phyloP scores from a whole-genome alignment of 306 rosid genomes.

The Trichosanthes truncata region DNA sequence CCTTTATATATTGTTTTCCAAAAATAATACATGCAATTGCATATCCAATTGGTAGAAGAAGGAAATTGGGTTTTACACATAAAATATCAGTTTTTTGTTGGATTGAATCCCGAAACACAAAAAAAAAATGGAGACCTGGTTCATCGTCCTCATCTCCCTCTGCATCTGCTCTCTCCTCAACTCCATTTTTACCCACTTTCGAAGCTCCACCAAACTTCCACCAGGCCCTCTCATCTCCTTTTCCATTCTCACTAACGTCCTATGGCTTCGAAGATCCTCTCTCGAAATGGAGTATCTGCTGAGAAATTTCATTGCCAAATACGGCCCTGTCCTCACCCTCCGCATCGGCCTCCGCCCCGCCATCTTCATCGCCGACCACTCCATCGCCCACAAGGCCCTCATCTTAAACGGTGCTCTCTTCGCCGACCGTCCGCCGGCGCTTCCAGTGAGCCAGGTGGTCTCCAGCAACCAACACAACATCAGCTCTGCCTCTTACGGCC shows the following conservation, averaged over 20 bases:
- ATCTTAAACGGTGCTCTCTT: not conserved
- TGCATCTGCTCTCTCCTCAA: not conserved
- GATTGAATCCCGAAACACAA: not conserved
- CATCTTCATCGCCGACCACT: not conserved
- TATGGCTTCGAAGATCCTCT: not conserved
- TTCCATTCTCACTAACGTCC: not conserved
- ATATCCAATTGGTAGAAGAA: too few relatives aligned
- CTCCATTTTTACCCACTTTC: not conserved
- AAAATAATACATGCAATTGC: too few relatives aligned
- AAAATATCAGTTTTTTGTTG: too few relatives aligned
- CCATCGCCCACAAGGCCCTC: not conserved
- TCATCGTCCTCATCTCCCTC: not conserved
- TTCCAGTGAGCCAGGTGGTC: not conserved
- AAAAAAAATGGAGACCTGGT: conserved; percentile 6
- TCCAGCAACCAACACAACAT: not conserved
- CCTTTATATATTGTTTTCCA: too few relatives aligned
- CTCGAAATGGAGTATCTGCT: not conserved
- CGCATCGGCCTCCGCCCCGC: not conserved
- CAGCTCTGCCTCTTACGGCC: not conserved
- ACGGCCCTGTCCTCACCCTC: not conserved
- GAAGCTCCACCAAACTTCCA: not conserved
- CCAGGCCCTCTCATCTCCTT: not conserved
- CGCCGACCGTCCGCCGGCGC: not conserved
- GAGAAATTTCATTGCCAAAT: not conserved
- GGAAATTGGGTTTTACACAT: too few relatives aligned